phyloP scores from a whole-genome alignment of 306 rosid species.

The Oemleria cerasiformis region DNA sequence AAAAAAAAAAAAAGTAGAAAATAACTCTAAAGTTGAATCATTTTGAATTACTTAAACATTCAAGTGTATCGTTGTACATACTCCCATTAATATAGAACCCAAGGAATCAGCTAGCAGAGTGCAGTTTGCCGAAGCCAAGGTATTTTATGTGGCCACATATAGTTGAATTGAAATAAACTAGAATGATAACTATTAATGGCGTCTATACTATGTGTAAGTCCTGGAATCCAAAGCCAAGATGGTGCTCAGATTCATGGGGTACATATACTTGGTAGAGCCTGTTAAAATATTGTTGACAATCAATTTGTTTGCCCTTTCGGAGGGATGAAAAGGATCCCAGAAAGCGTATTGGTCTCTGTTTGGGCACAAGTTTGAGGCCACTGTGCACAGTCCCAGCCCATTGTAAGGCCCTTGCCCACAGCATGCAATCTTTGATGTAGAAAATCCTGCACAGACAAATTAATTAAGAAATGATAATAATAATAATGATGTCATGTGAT shows the following conservation, averaged over 20 bases:
- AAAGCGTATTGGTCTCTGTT: constrained; percentile 59
- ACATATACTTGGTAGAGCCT: constrained; percentile 57
- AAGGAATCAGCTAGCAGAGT: too few relatives aligned
- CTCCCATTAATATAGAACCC: too few relatives aligned
- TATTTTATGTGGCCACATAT: too few relatives aligned
- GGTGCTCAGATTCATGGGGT: constrained; percentile 88
- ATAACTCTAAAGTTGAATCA: too few relatives aligned
- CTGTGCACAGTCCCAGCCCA: constrained; percentile 66
- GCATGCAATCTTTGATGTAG: constrained; percentile 65
- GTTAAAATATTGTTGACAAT: constrained; percentile 38
- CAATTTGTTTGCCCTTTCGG: constrained; percentile 46
- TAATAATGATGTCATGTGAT: background rate
- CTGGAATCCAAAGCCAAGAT: constrained; percentile 57
- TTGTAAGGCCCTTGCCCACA: constrained; percentile 87
- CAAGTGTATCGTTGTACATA: too few relatives aligned
- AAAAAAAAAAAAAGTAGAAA: too few relatives aligned
- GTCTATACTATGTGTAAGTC: background rate
- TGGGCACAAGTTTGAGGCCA: constrained; percentile 54
- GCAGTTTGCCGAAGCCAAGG: too few relatives aligned
- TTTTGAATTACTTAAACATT: too few relatives aligned
- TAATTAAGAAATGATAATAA: background rate
- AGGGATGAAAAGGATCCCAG: constrained; percentile 85
- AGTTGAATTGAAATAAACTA: too few relatives aligned
- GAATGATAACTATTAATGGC: too few relatives aligned
- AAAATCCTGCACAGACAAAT: constrained; percentile 44